Evolutionary conservation across 768 basidiomycete species (phyloP).

Genomic region (Panus rudis): DNA sequence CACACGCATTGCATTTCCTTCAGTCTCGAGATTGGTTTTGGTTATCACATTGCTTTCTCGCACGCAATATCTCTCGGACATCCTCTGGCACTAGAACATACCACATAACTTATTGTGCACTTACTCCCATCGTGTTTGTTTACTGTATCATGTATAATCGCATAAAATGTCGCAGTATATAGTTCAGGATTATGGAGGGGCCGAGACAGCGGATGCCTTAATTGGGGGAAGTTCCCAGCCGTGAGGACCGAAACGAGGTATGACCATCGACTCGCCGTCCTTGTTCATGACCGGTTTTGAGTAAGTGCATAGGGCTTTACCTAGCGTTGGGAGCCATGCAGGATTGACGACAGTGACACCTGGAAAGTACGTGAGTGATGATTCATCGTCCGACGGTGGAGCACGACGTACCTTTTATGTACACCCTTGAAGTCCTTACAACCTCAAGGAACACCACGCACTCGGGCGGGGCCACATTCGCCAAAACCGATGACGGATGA

Average conservation of each 20-base stretch:
- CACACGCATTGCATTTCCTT: too few relatives aligned
- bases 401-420: slow-evolving; percentile 61
- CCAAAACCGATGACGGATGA: slow-evolving; percentile 4
- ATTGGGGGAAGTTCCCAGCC: slow-evolving; percentile 86
- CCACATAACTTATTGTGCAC: too few relatives aligned
- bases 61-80: neutral
- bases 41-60: too few relatives aligned
- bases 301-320: slow-evolving; percentile 78
- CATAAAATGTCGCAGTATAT: too few relatives aligned
- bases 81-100: neutral
- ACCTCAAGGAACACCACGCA: slow-evolving; percentile 83
- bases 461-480: slow-evolving; percentile 43
- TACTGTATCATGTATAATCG: too few relatives aligned
- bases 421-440: slow-evolving; percentile 64
- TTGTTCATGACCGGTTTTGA: slow-evolving; percentile 77
- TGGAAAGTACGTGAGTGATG: slow-evolving; percentile 20
- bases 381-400: neutral
- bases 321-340: slow-evolving; percentile 79
- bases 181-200: too few relatives aligned
- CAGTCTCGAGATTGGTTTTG: too few relatives aligned
- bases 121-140: too few relatives aligned
- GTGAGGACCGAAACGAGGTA: slow-evolving; percentile 79
- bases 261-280: slow-evolving; percentile 60
- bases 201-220: slow-evolving; percentile 12
- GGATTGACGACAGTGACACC: slow-evolving; percentile 83